Evolutionary conservation across 2,329 filamentous ascomycete genomes (phyloP).

Genomic region (Lachnellula occidentalis): DNA sequence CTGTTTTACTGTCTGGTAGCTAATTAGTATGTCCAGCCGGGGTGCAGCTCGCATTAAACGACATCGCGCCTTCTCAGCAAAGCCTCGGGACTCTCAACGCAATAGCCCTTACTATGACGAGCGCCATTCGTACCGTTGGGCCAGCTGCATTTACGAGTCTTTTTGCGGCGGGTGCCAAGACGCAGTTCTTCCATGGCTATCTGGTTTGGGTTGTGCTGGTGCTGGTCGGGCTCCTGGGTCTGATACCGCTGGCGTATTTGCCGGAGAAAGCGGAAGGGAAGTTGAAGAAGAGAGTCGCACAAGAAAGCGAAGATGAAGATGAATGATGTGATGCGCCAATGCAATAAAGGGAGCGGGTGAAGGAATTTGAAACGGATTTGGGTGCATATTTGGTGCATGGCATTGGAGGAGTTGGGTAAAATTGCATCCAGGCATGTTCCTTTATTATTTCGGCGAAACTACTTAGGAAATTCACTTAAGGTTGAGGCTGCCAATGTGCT

Average conservation of each 20-base stretch:
- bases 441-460: too few species aligned
- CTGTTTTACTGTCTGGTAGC: not conserved
- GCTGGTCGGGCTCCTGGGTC: conserved; percentile 29
- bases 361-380: not conserved
- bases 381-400: too few species aligned
- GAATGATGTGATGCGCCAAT: not conserved
- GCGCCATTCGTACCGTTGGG: conserved; percentile 57
- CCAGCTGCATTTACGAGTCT: conserved; percentile 62
- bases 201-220: conserved; percentile 58
- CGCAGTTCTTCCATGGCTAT: conserved; percentile 58
- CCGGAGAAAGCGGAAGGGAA: conserved; percentile 29
- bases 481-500: too few species aligned
- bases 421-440: too few species aligned
- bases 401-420: too few species aligned
- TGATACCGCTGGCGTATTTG: conserved; percentile 32
- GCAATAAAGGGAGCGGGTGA: not conserved
- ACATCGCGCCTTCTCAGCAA: conserved; percentile 59
- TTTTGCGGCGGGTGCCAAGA: conserved; percentile 60
- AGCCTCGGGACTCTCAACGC: conserved; percentile 69
- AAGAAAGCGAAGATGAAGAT: not conserved
- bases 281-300: conserved; percentile 7
- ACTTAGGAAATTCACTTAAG: too few species aligned
- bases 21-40: conserved; percentile 58
- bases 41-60: conserved; percentile 69
- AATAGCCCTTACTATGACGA: conserved; percentile 55